Evolutionary conservation across 2,329 filamentous ascomycete species (phyloP).

Genomic region (Aspergillus ochraceus): DNA sequence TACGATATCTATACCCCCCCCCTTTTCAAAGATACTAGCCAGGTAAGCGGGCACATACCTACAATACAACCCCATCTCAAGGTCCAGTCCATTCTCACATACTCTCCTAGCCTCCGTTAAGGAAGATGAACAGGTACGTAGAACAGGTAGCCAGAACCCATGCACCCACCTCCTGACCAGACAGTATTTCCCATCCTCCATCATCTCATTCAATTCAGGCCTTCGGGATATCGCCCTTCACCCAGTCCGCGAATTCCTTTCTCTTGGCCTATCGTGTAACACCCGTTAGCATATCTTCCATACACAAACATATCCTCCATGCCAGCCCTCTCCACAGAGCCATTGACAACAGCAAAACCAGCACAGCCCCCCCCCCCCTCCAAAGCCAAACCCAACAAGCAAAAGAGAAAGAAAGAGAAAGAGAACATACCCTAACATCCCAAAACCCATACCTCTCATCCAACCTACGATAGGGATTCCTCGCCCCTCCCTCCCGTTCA

Average conservation of each 20-base stretch:
- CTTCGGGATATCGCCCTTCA: constrained; percentile 43
- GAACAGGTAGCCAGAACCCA: too few relatives aligned
- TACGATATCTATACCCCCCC: neutral
- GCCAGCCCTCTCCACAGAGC: neutral
- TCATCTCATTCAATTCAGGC: constrained; percentile 19
- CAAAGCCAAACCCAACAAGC: neutral
- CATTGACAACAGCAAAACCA: neutral
- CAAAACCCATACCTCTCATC: constrained; percentile 83
- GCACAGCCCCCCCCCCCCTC: too few relatives aligned
- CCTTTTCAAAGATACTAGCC: neutral
- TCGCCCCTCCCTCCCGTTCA: constrained; percentile 65
- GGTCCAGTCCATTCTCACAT: too few relatives aligned
- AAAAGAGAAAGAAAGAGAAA: neutral
- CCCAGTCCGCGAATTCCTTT: constrained; percentile 77
- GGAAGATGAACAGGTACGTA: neutral
- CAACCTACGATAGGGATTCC: constrained; percentile 76
- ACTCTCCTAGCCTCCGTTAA: too few relatives aligned
- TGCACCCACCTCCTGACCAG: too few relatives aligned
- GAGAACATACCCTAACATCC: constrained; percentile 70
- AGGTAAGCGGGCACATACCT: neutral
- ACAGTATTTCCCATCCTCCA: too few relatives aligned
- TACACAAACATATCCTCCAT: neutral
- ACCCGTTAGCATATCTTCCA: constrained; percentile 11
- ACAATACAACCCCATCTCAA: neutral
- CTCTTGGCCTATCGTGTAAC: constrained; percentile 54